Evolutionary conservation across 192 early-diverging fungal species (phyloP).

Genomic region (Funneliformis geosporum): DNA sequence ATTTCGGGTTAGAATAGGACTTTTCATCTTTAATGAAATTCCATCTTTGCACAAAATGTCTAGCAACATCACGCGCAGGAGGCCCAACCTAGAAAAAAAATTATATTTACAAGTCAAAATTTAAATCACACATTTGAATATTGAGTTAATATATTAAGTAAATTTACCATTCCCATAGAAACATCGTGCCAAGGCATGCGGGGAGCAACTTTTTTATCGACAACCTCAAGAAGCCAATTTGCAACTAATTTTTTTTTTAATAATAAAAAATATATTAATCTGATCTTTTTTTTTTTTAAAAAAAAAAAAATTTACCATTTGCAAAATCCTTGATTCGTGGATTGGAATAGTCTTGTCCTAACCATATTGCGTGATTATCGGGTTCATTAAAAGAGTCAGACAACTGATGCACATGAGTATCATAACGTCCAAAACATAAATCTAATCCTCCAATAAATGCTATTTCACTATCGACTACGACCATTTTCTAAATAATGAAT

Average conservation of each 20-base stretch:
- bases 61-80: slow-evolving; percentile 76
- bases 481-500: slow-evolving; percentile 62
- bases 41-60: slow-evolving; percentile 87
- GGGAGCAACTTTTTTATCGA: slow-evolving; percentile 51
- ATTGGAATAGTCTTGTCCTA: slow-evolving; percentile 82
- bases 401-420: slow-evolving; percentile 78
- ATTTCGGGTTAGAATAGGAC: slow-evolving; percentile 49
- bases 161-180: slow-evolving; percentile 66
- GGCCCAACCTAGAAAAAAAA: slow-evolving; percentile 55
- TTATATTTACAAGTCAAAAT: slow-evolving; percentile 5
- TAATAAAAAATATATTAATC: too few species aligned
- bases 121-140: neutral
- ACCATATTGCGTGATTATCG: slow-evolving; percentile 44
- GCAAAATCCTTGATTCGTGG: slow-evolving; percentile 75
- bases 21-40: slow-evolving; percentile 81
- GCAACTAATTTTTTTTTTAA: slow-evolving; percentile 21
- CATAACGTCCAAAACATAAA: slow-evolving; percentile 81
- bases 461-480: slow-evolving; percentile 73
- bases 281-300: neutral
- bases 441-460: slow-evolving; percentile 88
- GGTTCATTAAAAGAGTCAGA: slow-evolving; percentile 54
- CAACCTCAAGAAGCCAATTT: slow-evolving; percentile 37
- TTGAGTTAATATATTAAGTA: neutral
- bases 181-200: slow-evolving; percentile 95
- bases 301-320: slow-evolving; percentile 39